Evolutionary conservation across 345 rosid genomes (phyloP).

Genomic region (Reutealis trisperma): DNA sequence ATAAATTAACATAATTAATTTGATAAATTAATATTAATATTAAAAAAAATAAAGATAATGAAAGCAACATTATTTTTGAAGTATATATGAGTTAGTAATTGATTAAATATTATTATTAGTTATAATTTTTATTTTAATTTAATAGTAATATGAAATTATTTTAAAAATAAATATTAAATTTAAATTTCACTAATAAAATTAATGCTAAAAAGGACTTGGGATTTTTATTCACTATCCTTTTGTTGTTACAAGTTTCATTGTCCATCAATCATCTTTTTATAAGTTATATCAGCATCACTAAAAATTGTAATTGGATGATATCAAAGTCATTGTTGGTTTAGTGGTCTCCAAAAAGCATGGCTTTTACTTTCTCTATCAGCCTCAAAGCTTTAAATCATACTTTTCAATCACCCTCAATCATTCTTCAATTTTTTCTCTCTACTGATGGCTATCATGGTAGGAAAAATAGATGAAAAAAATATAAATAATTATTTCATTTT

Average conservation of each 20-base stretch:
- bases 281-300: slow-evolving; percentile 23
- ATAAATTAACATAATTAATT: too few species aligned
- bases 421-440: background rate
- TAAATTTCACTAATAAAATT: too few species aligned
- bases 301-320: slow-evolving; percentile 6
- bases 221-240: slow-evolving; percentile 2
- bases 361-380: slow-evolving; percentile 16
- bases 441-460: background rate
- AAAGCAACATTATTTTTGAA: background rate
- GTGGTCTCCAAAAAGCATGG: slow-evolving; percentile 29
- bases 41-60: too few species aligned
- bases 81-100: background rate
- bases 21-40: too few species aligned
- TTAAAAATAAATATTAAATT: too few species aligned
- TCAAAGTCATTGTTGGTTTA: slow-evolving; percentile 28
- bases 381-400: slow-evolving; percentile 6
- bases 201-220: background rate
- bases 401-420: slow-evolving; percentile 5
- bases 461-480: too few species aligned
- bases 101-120: background rate
- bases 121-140: too few species aligned
- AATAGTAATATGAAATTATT: too few species aligned
- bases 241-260: slow-evolving; percentile 4
- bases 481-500: too few species aligned
- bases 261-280: slow-evolving; percentile 21